Conservation (phyloP, 768 basidiomycete species). For the Panellus pusillus region DNA sequence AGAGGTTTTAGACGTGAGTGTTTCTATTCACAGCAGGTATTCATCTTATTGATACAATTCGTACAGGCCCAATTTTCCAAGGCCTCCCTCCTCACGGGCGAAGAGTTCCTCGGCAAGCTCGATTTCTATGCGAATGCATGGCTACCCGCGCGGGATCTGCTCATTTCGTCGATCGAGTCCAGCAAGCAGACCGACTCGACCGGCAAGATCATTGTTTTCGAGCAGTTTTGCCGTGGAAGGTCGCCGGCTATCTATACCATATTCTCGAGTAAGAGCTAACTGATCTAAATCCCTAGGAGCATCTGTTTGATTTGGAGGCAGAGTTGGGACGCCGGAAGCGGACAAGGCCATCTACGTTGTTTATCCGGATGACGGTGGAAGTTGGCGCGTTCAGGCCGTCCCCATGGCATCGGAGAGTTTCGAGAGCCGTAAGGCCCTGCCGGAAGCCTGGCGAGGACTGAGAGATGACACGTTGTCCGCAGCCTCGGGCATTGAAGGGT, state of each 20-base stretch:
- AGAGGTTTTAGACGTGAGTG: slow-evolving; percentile 69
- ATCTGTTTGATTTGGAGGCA: slow-evolving; percentile 84
- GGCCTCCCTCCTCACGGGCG: slow-evolving; percentile 81
- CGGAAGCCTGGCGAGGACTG: slow-evolving; percentile 90
- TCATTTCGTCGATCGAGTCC: slow-evolving; percentile 55
- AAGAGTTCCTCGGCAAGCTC: slow-evolving; percentile 79
- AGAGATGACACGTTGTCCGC: slow-evolving; percentile 80
- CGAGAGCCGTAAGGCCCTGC: slow-evolving; percentile 86
- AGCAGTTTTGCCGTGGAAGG: slow-evolving; percentile 90
- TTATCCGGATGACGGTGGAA: slow-evolving; percentile 80
- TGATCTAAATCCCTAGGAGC: slow-evolving; percentile 46
- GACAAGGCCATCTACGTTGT: slow-evolving; percentile 78
- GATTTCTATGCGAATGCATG: slow-evolving; percentile 86
- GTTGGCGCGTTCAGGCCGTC: slow-evolving; percentile 94
- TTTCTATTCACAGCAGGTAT: background rate
- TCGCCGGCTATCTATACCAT: slow-evolving; percentile 26
- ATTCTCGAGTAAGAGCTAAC: background rate
- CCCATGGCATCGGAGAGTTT: slow-evolving; percentile 82
- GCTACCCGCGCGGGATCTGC: slow-evolving; percentile 87
- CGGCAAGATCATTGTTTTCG: slow-evolving; percentile 79
- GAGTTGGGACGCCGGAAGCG: slow-evolving; percentile 46
- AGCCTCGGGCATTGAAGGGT: slow-evolving; percentile 72
- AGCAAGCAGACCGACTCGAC: slow-evolving; percentile 64
- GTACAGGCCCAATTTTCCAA: slow-evolving; percentile 67
- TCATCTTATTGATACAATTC: background rate